These are phyloP conservation scores for Curvularia sp. DNA, from an alignment of 2,329 filamentous ascomycete species.

Conservation along the genomic window DNA sequence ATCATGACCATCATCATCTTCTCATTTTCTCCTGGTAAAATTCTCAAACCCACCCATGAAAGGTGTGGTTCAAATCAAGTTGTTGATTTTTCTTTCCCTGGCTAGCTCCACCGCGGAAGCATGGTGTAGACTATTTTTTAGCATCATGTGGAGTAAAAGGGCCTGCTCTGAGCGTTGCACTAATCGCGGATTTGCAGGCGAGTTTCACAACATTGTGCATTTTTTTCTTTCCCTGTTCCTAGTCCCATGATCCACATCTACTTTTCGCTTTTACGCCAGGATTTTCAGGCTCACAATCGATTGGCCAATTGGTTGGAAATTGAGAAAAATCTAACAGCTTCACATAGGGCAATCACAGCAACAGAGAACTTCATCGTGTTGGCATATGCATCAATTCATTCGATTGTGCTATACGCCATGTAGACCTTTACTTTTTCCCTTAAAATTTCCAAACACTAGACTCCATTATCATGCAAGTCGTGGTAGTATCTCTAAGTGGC, in stretches of 20 bases:
- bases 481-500: slow-evolving; percentile 21
- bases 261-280: background rate
- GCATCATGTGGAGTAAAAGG: slow-evolving; percentile 11
- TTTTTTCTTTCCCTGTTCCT: background rate
- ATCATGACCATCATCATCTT: background rate
- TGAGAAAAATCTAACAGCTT: background rate
- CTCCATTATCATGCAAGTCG: slow-evolving; percentile 27
- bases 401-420: slow-evolving; percentile 42
- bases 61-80: background rate
- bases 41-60: background rate
- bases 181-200: background rate
- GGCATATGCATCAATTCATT: slow-evolving; percentile 39
- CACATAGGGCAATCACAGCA: background rate
- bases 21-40: background rate
- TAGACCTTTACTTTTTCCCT: slow-evolving; percentile 27
- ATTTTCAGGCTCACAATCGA: background rate
- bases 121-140: slow-evolving; percentile 1
- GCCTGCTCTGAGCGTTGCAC: background rate
- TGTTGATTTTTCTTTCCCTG: background rate
- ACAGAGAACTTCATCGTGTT: background rate
- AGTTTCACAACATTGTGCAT: background rate
- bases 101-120: slow-evolving; percentile 7
- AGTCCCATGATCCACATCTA: background rate
- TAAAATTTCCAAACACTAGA: slow-evolving; percentile 25
- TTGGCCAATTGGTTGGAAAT: background rate